Percentiles rank a stretch among this genome's conserved stretches.
phyloP scores from a whole-genome alignment of 2,329 filamentous ascomycete species.

The Metarhizium anisopliae region DNA sequence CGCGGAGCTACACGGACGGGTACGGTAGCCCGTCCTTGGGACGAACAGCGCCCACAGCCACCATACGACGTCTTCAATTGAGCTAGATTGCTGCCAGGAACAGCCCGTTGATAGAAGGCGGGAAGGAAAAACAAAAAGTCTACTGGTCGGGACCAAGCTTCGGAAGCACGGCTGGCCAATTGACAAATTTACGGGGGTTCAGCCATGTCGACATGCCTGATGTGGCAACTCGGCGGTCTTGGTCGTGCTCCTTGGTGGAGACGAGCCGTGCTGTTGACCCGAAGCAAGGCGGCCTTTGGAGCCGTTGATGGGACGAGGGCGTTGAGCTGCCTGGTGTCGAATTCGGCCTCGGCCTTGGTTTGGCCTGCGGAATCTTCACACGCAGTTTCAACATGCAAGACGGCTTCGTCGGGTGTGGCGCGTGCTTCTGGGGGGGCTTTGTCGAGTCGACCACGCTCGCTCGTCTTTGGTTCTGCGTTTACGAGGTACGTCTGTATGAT shows the following conservation, averaged over 20 bases:
- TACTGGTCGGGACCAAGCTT: not conserved
- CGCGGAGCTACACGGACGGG: no score
- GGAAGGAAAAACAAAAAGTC: no score
- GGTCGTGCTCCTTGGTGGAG: constrained; percentile 6
- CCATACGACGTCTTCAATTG: no score
- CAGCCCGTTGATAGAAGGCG: not conserved
- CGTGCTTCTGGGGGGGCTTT: not conserved
- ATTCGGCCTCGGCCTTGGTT: not conserved
- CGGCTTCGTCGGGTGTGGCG: not conserved
- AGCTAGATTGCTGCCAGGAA: not conserved
- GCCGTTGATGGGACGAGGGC: not conserved
- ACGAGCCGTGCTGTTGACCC: constrained; percentile 5
- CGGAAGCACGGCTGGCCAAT: not conserved
- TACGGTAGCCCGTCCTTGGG: no score
- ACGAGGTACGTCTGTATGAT: not conserved
- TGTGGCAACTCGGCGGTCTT: constrained; percentile 10
- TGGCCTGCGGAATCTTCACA: not conserved
- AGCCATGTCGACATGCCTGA: constrained; percentile 10
- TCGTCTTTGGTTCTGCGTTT: not conserved
- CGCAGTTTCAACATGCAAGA: not conserved
- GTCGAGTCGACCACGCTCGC: not conserved
- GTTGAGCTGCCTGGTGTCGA: not conserved
- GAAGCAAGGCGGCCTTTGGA: constrained; percentile 5
- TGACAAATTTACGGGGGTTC: not conserved
- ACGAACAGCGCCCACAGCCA: no score